Percentiles rank a stretch among this genome's conserved stretches.
phyloP scores from a whole-genome alignment of 176 grass and related monocot species.

The Phoenix dactylifera region DNA sequence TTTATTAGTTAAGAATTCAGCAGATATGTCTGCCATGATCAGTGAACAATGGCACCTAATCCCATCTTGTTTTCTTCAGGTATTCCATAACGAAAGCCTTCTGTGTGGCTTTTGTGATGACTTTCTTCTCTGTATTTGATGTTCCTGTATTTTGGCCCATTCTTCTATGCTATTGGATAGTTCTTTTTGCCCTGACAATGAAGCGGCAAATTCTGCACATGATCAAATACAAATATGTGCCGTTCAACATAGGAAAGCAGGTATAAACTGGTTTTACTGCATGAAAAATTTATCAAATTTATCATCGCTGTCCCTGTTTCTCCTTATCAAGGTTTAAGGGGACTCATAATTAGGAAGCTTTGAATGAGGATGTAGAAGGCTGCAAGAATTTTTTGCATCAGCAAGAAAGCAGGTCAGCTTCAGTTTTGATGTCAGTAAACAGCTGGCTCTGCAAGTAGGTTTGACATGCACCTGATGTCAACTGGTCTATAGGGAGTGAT shows the following conservation, averaged over 20 bases:
- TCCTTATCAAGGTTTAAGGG: not conserved
- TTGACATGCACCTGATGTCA: no score
- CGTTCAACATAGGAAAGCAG: conserved; percentile 74
- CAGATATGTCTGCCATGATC: no score
- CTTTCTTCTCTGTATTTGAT: conserved; percentile 93
- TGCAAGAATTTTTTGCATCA: no score
- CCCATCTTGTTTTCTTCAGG: conserved; percentile 34
- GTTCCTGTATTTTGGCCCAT: conserved; percentile 96
- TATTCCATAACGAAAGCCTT: conserved; percentile 97
- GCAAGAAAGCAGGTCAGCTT: no score
- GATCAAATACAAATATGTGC: conserved; percentile 85
- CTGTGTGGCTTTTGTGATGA: conserved; percentile 81
- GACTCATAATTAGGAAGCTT: not conserved
- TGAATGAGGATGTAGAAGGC: no score
- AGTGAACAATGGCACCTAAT: not conserved
- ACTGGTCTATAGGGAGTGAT: no score
- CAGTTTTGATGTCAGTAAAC: no score
- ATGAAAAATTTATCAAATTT: no score
- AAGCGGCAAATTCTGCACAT: conserved; percentile 94
- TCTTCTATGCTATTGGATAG: conserved; percentile 86
- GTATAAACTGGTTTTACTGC: conserved; percentile 14
- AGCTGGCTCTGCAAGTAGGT: no score
- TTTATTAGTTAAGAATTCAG: no score
- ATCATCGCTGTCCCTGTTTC: no score
- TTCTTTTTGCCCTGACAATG: conserved; percentile 86